Percentiles rank a stretch among this genome's conserved stretches.
Evolutionary conservation across 495 filamentous ascomycete genomes (phyloP).

Genomic region (Lasiosphaeria ovina): DNA sequence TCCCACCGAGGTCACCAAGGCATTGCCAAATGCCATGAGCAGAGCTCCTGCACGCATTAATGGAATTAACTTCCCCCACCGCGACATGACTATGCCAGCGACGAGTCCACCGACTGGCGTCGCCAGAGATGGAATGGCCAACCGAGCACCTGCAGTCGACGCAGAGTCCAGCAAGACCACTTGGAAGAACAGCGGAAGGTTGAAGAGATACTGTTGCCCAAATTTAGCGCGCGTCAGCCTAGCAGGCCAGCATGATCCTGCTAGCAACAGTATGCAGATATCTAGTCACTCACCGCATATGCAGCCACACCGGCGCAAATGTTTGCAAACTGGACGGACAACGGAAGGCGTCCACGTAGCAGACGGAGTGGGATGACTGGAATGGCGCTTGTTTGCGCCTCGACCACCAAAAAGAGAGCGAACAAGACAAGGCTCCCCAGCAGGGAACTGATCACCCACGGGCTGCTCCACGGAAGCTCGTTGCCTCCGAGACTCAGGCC

Average conservation of each 20-base stretch:
- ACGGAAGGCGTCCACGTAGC: conserved; percentile 50
- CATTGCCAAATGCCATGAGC: conserved; percentile 60
- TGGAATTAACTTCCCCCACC: conserved; percentile 56
- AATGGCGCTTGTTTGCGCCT: conserved; percentile 57
- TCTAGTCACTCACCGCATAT: conserved; percentile 53
- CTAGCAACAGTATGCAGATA: too few relatives aligned
- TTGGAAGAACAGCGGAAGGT: conserved; percentile 63
- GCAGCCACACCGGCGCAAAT: conserved; percentile 60
- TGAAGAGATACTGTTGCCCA: conserved; percentile 58
- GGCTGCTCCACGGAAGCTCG: conserved; percentile 57
- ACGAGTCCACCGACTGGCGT: conserved; percentile 61
- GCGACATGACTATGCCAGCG: conserved; percentile 63
- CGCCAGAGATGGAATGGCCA: conserved; percentile 60
- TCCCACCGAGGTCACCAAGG: conserved; percentile 51
- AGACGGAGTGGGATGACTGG: conserved; percentile 60
- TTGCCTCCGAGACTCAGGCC: conserved; percentile 62
- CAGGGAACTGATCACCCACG: conserved; percentile 54
- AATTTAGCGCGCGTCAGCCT: conserved; percentile 2
- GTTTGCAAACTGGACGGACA: conserved; percentile 58
- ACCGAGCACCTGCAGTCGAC: conserved; percentile 56
- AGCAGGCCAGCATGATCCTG: background rate
- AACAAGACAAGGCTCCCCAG: conserved; percentile 52
- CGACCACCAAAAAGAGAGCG: conserved; percentile 50
- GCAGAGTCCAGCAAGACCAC: conserved; percentile 61
- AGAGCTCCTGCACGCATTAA: conserved; percentile 55